Conservation (phyloP, 140 eudicot genomes). For the Eryngium alpinum region DNA sequence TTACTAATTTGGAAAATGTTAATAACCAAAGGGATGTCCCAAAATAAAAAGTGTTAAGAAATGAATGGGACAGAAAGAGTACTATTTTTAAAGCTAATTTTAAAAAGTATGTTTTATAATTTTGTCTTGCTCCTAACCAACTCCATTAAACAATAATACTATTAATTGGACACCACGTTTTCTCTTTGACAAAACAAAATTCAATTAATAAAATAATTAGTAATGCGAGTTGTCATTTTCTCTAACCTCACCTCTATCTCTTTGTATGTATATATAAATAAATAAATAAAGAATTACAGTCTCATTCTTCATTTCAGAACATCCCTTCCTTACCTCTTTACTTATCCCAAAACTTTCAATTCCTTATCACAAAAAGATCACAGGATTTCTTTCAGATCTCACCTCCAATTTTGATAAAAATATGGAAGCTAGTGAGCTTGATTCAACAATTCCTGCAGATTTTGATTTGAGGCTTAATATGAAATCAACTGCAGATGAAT, state of each 20-base stretch:
- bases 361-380: too few relatives aligned
- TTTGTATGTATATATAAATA: not conserved
- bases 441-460: not conserved
- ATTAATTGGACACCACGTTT: too few relatives aligned
- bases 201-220: not conserved
- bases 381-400: too few relatives aligned
- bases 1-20: too few relatives aligned
- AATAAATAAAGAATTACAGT: not conserved
- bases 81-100: too few relatives aligned
- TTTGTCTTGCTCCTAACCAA: too few relatives aligned
- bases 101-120: too few relatives aligned
- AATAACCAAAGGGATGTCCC: too few relatives aligned
- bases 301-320: not conserved
- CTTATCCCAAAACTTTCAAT: not conserved
- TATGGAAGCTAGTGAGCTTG: not conserved
- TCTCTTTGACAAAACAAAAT: too few relatives aligned
- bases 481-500: not conserved
- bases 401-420: not conserved
- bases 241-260: not conserved
- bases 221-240: conserved; percentile 1
- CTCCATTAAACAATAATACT: too few relatives aligned
- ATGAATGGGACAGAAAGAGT: too few relatives aligned
- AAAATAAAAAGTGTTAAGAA: too few relatives aligned
- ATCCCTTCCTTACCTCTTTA: not conserved
- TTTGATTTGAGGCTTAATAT: not conserved